A percentile compares a stretch with the other conserved stretches of the same genome.
These are phyloP conservation scores for Lantana camara DNA, from an alignment of 257 asterid genomes.

Conservation along the genomic window DNA sequence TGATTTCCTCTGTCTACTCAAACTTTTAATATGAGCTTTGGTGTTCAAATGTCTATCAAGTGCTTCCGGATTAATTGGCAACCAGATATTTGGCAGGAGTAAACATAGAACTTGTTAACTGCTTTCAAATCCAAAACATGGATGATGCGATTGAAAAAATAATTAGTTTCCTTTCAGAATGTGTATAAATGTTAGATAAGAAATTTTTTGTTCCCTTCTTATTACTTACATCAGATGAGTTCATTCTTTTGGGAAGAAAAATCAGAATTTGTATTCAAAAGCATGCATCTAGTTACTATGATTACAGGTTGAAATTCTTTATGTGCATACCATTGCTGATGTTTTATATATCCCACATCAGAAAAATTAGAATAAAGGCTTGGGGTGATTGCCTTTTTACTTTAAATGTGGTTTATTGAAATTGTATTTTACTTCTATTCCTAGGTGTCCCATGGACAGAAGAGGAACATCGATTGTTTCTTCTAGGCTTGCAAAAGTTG, in stretches of 20 bases:
- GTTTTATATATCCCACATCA: too few relatives aligned
- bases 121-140: not conserved
- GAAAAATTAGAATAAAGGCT: too few relatives aligned
- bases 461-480: constrained; percentile 94
- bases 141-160: too few relatives aligned
- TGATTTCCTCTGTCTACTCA: too few relatives aligned
- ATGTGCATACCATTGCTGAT: not conserved
- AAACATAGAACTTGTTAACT: not conserved
- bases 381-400: too few relatives aligned
- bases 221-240: too few relatives aligned
- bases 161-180: too few relatives aligned
- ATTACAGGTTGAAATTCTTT: not conserved
- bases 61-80: not conserved
- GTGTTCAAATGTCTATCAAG: not conserved
- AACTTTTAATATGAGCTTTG: too few relatives aligned
- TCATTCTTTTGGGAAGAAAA: not conserved
- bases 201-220: not conserved
- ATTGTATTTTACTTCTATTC: not conserved
- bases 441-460: constrained; percentile 99
- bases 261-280: not conserved
- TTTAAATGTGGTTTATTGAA: constrained; percentile 20
- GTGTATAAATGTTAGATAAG: too few relatives aligned
- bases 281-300: not conserved
- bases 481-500: constrained; percentile 94
- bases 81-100: not conserved